Conservation (phyloP, 139 green algal species). For the Edaphochlamys debaryana region DNA sequence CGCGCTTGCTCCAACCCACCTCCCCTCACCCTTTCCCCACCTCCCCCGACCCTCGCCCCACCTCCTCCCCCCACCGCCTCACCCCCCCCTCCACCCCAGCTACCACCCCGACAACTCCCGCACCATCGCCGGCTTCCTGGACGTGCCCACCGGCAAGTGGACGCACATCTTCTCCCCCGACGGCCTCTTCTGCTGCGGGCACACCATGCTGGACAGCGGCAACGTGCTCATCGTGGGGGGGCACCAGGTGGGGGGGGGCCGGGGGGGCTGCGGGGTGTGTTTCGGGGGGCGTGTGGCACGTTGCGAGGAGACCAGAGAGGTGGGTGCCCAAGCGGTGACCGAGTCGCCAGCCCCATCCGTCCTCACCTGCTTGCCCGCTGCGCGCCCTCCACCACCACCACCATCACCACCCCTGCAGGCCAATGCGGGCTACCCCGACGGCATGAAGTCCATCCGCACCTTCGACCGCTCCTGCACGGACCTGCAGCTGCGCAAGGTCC, state of each 20-base stretch:
- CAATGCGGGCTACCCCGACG: constrained; percentile 30
- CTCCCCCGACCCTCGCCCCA: no score
- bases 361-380: no score
- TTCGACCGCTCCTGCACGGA: constrained; percentile 3
- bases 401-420: no score
- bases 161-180: constrained; percentile 38
- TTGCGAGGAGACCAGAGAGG: no score
- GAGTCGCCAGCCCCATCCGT: no score
- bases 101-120: constrained; percentile 28
- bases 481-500: constrained; percentile 4
- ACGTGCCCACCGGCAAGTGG: constrained; percentile 12
- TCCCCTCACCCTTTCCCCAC: no score
- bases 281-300: no score
- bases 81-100: constrained; percentile 11
- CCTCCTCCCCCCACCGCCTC: no score
- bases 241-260: constrained; percentile 19
- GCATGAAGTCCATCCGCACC: constrained; percentile 14
- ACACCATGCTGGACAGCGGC: constrained; percentile 34
- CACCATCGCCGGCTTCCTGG: constrained; percentile 36
- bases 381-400: no score
- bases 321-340: no score
- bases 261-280: no score
- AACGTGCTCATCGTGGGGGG: constrained; percentile 47
- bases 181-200: constrained; percentile 53
- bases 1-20: no score